phyloP scores from a whole-genome alignment of 768 basidiomycete species.

The Holtermanniella nyarrowii region DNA sequence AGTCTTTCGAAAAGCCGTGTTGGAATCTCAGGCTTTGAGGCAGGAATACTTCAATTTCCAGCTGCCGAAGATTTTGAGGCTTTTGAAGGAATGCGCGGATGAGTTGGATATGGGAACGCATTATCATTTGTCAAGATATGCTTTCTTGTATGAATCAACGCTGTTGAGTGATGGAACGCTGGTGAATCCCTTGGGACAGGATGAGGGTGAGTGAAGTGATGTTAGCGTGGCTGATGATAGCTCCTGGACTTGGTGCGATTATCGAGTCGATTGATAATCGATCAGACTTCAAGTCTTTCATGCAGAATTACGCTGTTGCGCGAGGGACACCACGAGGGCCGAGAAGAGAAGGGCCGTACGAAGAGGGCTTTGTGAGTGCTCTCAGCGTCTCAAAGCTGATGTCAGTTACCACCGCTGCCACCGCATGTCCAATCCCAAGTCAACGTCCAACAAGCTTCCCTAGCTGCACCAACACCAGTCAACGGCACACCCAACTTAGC shows the following conservation, averaged over 20 bases:
- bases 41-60: constrained; percentile 99
- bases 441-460: constrained; percentile 1
- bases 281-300: constrained; percentile 86
- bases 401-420: constrained; percentile 35
- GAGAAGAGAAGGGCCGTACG: constrained; percentile 73
- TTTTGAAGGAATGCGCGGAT: constrained; percentile 87
- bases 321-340: constrained; percentile 63
- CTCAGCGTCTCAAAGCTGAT: not conserved
- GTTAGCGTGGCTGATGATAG: constrained; percentile 29
- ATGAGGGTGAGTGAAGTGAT: constrained; percentile 35
- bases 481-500: not conserved
- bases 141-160: constrained; percentile 84
- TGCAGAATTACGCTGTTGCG: constrained; percentile 95
- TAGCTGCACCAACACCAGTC: not conserved
- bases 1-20: constrained; percentile 77
- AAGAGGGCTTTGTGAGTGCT: constrained; percentile 87
- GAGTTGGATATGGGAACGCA: constrained; percentile 97
- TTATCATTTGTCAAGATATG: constrained; percentile 89
- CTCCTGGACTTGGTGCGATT: constrained; percentile 68
- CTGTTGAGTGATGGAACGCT: constrained; percentile 80
- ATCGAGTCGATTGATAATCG: constrained; percentile 90
- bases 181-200: constrained; percentile 52
- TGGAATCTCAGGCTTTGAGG: constrained; percentile 76
- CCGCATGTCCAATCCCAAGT: constrained; percentile 31
- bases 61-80: constrained; percentile 82